Evolutionary conservation across 2,329 filamentous ascomycete genomes (phyloP).

Genomic region (Fonsecaea pedrosoi): DNA sequence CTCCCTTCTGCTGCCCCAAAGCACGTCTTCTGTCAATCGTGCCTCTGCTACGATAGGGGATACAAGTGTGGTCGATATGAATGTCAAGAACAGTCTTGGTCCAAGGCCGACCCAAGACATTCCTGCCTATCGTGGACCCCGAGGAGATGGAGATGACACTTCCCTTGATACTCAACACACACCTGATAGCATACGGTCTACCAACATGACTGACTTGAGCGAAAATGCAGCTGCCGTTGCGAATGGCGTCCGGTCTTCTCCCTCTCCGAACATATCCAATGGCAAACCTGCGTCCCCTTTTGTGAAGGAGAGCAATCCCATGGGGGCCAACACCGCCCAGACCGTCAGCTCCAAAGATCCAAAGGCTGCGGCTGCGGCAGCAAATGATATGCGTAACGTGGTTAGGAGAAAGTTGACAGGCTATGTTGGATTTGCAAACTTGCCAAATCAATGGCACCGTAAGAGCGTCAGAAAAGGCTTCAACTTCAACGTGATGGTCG

Average conservation of each 20-base stretch:
- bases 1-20: constrained; percentile 10
- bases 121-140: constrained; percentile 8
- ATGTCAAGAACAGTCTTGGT: constrained; percentile 6
- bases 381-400: constrained; percentile 85
- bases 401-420: constrained; percentile 97
- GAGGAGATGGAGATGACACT: not conserved
- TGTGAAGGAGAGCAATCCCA: constrained; percentile 65
- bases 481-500: constrained; percentile 99
- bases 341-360: constrained; percentile 70
- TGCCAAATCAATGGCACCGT: constrained; percentile 99
- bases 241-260: constrained; percentile 45
- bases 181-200: constrained; percentile 3
- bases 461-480: constrained; percentile 99
- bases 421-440: constrained; percentile 97
- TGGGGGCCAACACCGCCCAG: constrained; percentile 61
- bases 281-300: constrained; percentile 62
- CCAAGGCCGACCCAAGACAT: constrained; percentile 21
- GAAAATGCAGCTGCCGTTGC: constrained; percentile 45
- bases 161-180: constrained; percentile 5
- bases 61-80: constrained; percentile 17
- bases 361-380: constrained; percentile 62
- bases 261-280: constrained; percentile 51
- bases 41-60: constrained; percentile 1
- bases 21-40: not conserved
- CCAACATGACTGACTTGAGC: constrained; percentile 36